Evolutionary conservation across 306 rosid genomes (phyloP), one percentile per base, ranked within the genome.

Genomic region (Inga laurina): DNA sequence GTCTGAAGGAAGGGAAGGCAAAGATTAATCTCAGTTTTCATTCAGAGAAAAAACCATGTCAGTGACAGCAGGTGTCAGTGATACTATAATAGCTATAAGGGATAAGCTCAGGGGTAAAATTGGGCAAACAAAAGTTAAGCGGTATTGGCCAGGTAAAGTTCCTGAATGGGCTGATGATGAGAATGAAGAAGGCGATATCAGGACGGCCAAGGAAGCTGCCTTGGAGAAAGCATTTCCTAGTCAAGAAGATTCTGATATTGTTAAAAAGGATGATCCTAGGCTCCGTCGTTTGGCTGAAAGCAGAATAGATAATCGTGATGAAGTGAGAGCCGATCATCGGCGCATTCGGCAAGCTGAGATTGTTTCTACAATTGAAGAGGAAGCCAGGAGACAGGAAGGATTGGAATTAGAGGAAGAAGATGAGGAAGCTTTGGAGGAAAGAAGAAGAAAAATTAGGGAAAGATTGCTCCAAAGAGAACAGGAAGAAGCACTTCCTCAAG

Each of bases 1-100:
- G 73, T 89, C 84, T 74, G 61, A 75, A 83, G 73, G 35, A 52
- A 45, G 72, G 51, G 35, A 68, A 68, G 34, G 16, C 8, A 35
- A 75, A 51, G 4, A 5, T 10, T 54, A 37, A 21, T 8, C 62
- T 35, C 32, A 10, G 84, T 66, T 71, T 82, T 83, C 62, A 19
- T 41, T 45, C 49, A 78, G n/a, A 46, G 66, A 32, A 75, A 21
- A 82, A 49, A 79, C 72, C 7, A 93, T 96, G 99, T 96, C 99
- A 22, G 99, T 96, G 83, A 96, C 98, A 5, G 99, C 99, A 15
- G 99, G 99, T 67, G 99, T 96, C 84, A 96, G 97, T 64, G 98
- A 96, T 86, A 85, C 97, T 4, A 74, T 92, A 44, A 93, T 96
- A 79, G 91, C 99, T 21, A 64, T 96, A 32, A 90, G 99, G 88